phyloP scores from a whole-genome alignment of 2,329 filamentous ascomycete genomes.

The Trichophyton verrucosum region DNA sequence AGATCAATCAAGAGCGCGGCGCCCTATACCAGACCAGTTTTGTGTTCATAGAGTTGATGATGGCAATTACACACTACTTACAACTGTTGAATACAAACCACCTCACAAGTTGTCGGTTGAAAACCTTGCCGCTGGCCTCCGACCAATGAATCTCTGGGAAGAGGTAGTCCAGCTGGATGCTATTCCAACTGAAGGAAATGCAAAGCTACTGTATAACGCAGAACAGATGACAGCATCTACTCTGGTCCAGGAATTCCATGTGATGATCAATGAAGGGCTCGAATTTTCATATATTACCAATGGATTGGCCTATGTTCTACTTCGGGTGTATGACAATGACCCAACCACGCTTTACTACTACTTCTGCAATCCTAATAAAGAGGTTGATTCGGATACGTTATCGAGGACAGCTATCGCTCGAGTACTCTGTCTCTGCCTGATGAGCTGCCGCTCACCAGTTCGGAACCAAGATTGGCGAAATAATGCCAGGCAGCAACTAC shows the following conservation, averaged over 20 bases:
- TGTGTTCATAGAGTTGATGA: constrained; percentile 10
- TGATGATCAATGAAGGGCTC: constrained; percentile 11
- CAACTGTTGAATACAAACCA: constrained; percentile 15
- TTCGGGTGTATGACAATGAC: constrained; percentile 14
- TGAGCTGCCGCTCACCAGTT: constrained; percentile 13
- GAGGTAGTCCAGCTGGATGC: constrained; percentile 14
- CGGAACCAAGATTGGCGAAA: constrained; percentile 18
- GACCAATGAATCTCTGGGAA: constrained; percentile 13
- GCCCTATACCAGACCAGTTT: constrained; percentile 15
- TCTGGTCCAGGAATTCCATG: constrained; percentile 10
- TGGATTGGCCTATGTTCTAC: constrained; percentile 7
- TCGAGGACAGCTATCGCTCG: constrained; percentile 16
- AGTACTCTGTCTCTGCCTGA: constrained; percentile 17
- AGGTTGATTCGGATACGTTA: constrained; percentile 11
- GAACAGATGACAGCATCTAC: constrained; percentile 14
- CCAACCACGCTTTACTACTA: constrained; percentile 20
- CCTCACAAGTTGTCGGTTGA: constrained; percentile 15
- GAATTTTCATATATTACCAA: constrained; percentile 10
- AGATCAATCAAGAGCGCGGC: constrained; percentile 6
- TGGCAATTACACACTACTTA: background rate
- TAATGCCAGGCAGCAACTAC: constrained; percentile 9
- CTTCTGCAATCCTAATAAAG: constrained; percentile 18
- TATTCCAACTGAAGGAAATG: constrained; percentile 9
- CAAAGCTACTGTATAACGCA: constrained; percentile 17
- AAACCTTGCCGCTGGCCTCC: constrained; percentile 11